Base-by-base conservation (phyloP, 208 protist species). In the Wallacemonas sp. region DNA sequence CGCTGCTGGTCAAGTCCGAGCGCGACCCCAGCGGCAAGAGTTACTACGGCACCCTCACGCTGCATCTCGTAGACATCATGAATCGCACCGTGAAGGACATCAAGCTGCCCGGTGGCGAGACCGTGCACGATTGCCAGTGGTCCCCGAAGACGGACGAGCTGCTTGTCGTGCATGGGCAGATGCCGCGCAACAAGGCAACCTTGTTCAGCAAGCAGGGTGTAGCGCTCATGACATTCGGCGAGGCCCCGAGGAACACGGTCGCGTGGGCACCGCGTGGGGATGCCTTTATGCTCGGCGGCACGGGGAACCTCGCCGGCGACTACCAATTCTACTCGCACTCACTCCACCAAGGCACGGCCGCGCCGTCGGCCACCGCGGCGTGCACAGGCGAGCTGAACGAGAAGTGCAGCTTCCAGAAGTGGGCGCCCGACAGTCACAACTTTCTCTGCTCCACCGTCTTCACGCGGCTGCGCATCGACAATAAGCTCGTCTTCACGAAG, bases 101-200 rank as follows among this genome's bases (percentile, higher is more conserved):
- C 22, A 87, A 86, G 57, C 76, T 95, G 34, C 71, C 78, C 38
- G 76, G 65, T 12, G 87, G 86, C 4, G 86, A 92, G 63, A 90
- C 80, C 12, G 83, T 96, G 42, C 93, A 97, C 68, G 91, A 97
- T 71, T 90, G 82, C 57, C 77, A 86, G 66, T 97, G 91, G 90
- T 71, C 68, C 19, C 88, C 87, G 2, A 65, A 46, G 1, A 36
- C 68, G 10, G 85, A 95, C 44, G 89, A 96, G 66, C 76, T 97
- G 36, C 84, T 96, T 48, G 85, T 94, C 8, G 71, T 97, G 10
- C 89, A 97, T 64, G 93, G 91, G 8, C 89, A 76, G 41, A 96
- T 96, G 90, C 90, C 90, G 9, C 73, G 77, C 19, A 96, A 96
- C 64, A 94, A 92, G 72, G 90, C 89, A 33, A 96, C 90, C 9